A percentile compares a stretch with the other conserved stretches of the same genome.
Evolutionary conservation across 2,329 filamentous ascomycete species (phyloP).

Genomic region (Colletotrichum sidae): DNA sequence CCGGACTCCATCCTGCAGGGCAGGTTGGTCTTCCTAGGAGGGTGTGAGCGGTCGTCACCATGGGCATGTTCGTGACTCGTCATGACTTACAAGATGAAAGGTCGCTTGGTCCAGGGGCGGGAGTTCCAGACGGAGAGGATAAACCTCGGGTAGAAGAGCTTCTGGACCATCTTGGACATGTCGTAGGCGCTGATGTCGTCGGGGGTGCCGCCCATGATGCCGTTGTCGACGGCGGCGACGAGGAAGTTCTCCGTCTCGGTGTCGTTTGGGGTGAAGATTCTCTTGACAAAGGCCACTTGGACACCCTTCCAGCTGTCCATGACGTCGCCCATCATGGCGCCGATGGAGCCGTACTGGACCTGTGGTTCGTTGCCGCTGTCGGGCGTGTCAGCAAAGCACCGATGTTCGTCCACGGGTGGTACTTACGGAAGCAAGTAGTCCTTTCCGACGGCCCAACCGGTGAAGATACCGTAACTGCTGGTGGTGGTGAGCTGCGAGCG

Average conservation of each 20-base stretch:
- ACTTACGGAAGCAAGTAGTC: constrained; percentile 24
- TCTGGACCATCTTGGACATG: constrained; percentile 18
- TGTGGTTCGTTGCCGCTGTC: not conserved
- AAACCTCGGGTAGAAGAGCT: constrained; percentile 14
- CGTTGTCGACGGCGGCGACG: constrained; percentile 11
- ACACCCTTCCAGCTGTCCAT: constrained; percentile 23
- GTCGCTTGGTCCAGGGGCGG: not conserved
- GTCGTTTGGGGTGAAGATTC: constrained; percentile 6
- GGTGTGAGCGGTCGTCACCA: no score
- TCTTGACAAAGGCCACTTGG: constrained; percentile 3
- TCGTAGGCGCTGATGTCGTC: constrained; percentile 13
- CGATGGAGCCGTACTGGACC: not conserved
- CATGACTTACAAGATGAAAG: constrained; percentile 15
- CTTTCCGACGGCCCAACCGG: constrained; percentile 24
- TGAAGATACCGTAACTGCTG: constrained; percentile 16
- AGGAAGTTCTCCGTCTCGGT: constrained; percentile 1
- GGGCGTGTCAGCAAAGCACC: not conserved
- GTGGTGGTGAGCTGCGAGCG: constrained; percentile 10
- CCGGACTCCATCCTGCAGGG: constrained; percentile 6
- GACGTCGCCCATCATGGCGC: constrained; percentile 12
- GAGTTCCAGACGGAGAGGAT: constrained; percentile 13
- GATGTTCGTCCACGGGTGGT: not conserved
- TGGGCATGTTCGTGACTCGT: no score
- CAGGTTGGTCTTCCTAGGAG: constrained; percentile 3
- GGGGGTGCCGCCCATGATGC: constrained; percentile 3